phyloP scores from a whole-genome alignment of 1,284 basidiomycete genomes.

The Leccinum fallax region DNA sequence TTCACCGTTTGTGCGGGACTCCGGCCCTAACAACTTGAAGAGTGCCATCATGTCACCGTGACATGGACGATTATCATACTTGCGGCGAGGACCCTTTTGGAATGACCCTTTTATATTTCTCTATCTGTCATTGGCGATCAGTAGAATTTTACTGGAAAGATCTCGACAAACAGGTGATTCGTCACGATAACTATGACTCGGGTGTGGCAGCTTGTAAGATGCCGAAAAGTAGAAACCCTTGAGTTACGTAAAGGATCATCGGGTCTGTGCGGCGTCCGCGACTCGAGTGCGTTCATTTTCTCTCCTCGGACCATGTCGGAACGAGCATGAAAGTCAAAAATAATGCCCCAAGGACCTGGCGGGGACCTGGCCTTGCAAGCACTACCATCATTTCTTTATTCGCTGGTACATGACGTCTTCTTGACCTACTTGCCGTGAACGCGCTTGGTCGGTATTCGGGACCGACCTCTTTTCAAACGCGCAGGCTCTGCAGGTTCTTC shows the following conservation, averaged over 20 bases:
- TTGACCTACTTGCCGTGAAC: background rate
- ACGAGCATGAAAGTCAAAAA: background rate
- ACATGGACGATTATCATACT: background rate
- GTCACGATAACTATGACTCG: background rate
- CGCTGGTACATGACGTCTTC: background rate
- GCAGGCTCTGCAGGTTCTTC: no score
- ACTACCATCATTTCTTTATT: background rate
- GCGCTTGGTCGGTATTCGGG: background rate
- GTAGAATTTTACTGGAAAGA: background rate
- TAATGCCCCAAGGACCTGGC: background rate
- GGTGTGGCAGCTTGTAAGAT: background rate
- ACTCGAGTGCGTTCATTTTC: conserved; percentile 13
- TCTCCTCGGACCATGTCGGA: conserved; percentile 7
- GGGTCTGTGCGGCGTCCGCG: background rate
- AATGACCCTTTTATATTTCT: background rate
- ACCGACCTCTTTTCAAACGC: background rate
- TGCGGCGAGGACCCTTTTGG: background rate
- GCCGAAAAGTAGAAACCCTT: no score
- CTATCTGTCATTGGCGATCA: background rate
- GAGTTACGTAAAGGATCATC: background rate
- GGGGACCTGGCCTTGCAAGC: background rate
- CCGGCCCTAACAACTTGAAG: background rate
- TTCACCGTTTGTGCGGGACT: background rate
- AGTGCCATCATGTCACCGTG: conserved; percentile 1
- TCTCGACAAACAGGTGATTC: background rate